Base-by-base conservation (phyloP, 2,329 filamentous ascomycete species). In the Fusarium torulosum region DNA sequence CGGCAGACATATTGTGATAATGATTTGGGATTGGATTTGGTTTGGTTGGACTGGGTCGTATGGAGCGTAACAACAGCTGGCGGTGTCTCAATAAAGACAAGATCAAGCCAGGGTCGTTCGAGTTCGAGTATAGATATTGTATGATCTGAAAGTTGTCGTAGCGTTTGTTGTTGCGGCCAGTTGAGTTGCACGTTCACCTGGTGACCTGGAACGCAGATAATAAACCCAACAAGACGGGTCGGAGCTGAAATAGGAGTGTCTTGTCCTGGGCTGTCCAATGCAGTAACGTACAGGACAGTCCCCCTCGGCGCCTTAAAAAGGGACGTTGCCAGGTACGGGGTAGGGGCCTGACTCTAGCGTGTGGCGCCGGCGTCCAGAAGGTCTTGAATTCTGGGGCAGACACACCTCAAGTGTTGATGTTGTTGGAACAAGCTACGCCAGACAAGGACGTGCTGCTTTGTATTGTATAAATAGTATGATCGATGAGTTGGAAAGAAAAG, bases 1-100 rank as follows among this genome's bases (percentile, higher is more conserved):
- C 79, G 62, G 81, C 77, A 50, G 85, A 86, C 85, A 87, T 87
- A 74, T 71, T 72, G 70, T 59, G 53, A 59, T 54, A 40, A 37
- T 37, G 17, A 43, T 42, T 37, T 43, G 59, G 31, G 33, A 7
- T n/a, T 35, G 33, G 14, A 17, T 35, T 66, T 47, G 35, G 61
- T 45, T 66, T 55, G 44, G 59, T 31, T 63, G 52, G 31, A 49
- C 49, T 69, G 61, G 46, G 55, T 52, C 52, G 64, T 51, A 55
- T 53, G 53, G 20, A 54, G 47, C 42, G 41, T 46, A 63, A 42
- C 42, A 71, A 54, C 49, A 59, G 53, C 42, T 56, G 60, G 59
- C 50, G 65, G 55, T 70, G 55, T 61, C 43, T 49, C 40, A 43
- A 41, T 25, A 41, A 37, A 53, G 53, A 51, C 27, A 45, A 63